Conservation (phyloP, 2,329 filamentous ascomycete genomes). For the Colletotrichum musicola region DNA sequence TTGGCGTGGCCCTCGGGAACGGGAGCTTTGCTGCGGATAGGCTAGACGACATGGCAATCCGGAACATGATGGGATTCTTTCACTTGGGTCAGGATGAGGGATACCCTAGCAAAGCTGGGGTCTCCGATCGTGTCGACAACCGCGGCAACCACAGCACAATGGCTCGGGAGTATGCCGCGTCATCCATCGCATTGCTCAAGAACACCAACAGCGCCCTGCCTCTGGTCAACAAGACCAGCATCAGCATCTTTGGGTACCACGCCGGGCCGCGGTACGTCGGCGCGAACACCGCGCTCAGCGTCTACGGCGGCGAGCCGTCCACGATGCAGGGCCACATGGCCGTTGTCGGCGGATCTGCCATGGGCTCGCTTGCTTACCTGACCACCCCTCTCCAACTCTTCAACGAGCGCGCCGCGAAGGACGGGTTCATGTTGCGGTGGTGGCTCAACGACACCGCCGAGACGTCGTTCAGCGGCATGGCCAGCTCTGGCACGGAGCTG, state of each 20-base stretch:
- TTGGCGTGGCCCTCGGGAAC: slow-evolving; percentile 70
- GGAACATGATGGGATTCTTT: slow-evolving; percentile 67
- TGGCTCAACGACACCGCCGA: slow-evolving; percentile 63
- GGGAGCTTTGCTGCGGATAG: slow-evolving; percentile 67
- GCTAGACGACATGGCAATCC: slow-evolving; percentile 71
- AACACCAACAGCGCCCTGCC: slow-evolving; percentile 76
- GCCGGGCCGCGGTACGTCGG: slow-evolving; percentile 58
- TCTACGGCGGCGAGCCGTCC: slow-evolving; percentile 59
- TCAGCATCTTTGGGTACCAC: slow-evolving; percentile 46
- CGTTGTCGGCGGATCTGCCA: slow-evolving; percentile 45
- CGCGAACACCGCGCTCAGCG: slow-evolving; percentile 71
- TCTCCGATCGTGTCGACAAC: slow-evolving; percentile 70
- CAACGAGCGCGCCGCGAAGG: slow-evolving; percentile 74
- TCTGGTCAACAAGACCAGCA: slow-evolving; percentile 57
- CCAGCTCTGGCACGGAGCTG: slow-evolving; percentile 59
- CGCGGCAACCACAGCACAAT: slow-evolving; percentile 63
- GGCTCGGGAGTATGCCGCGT: slow-evolving; percentile 61
- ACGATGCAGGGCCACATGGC: slow-evolving; percentile 59
- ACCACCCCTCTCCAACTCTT: slow-evolving; percentile 68
- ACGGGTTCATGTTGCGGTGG: slow-evolving; percentile 75
- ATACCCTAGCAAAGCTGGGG: slow-evolving; percentile 66
- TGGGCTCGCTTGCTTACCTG: slow-evolving; percentile 59
- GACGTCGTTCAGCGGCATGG: slow-evolving; percentile 70
- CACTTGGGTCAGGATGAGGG: slow-evolving; percentile 65
- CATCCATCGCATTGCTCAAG: slow-evolving; percentile 78